phyloP scores from a whole-genome alignment of 331 rosid genomes.

The Pyrus hybrid region DNA sequence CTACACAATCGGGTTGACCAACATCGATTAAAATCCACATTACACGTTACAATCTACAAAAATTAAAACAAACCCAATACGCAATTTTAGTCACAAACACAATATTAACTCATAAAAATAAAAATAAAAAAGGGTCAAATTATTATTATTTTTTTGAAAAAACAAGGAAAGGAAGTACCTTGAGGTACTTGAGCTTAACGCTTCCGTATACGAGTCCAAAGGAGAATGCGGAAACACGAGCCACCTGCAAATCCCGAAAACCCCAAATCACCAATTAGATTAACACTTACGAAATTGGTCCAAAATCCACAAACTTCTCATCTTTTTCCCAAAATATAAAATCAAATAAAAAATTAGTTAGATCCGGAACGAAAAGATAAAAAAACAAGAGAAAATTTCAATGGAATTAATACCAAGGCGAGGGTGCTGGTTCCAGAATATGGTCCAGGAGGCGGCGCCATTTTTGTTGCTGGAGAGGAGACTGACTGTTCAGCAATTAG shows the following conservation, averaged over 20 bases:
- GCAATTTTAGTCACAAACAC: neutral
- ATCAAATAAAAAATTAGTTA: neutral
- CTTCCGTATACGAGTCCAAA: constrained; percentile 76
- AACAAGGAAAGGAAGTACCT: constrained; percentile 32
- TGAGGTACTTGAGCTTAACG: constrained; percentile 65
- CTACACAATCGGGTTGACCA: neutral
- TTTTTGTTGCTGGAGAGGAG: neutral
- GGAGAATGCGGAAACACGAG: constrained; percentile 79
- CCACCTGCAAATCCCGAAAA: constrained; percentile 38
- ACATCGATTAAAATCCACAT: neutral
- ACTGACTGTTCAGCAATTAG: neutral
- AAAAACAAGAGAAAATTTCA: neutral
- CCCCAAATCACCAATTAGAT: neutral
- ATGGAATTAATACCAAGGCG: constrained; percentile 50
- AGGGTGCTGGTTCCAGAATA: constrained; percentile 84
- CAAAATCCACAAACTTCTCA: neutral
- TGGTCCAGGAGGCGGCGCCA: constrained; percentile 79
- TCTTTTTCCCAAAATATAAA: neutral
- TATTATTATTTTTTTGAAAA: neutral
- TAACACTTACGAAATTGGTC: neutral
- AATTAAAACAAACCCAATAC: neutral
- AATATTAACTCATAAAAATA: neutral
- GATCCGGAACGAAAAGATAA: neutral
- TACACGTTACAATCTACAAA: neutral
- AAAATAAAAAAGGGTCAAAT: neutral